Evolutionary conservation across 805 yeast species (phyloP).

Genomic region (Lachancea mirantina): DNA sequence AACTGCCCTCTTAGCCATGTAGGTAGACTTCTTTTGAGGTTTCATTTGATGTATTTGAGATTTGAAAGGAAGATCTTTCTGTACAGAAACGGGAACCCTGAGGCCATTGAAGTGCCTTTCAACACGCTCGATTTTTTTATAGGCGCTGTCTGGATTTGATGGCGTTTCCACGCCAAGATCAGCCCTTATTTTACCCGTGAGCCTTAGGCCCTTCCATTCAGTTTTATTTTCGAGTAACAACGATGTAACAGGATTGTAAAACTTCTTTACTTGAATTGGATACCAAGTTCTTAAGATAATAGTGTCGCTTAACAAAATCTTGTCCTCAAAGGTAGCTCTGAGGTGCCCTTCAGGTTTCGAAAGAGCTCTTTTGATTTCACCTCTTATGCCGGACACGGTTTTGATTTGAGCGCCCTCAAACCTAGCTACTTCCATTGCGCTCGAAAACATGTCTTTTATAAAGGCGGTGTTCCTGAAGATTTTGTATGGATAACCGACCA

Average conservation of each 20-base stretch:
- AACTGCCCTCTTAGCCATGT: conserved; percentile 86
- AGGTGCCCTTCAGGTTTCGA: conserved; percentile 91
- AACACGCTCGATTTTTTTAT: conserved; percentile 69
- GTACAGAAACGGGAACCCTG: conserved; percentile 74
- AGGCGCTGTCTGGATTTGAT: conserved; percentile 42
- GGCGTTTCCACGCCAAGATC: conserved; percentile 63
- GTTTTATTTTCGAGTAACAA: conserved; percentile 66
- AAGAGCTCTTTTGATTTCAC: conserved; percentile 92
- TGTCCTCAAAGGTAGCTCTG: conserved; percentile 96
- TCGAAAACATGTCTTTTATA: conserved; percentile 90
- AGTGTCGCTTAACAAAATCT: conserved; percentile 82
- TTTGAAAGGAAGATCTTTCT: conserved; percentile 76
- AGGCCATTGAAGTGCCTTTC: conserved; percentile 84
- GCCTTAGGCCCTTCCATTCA: conserved; percentile 94
- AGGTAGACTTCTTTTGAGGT: conserved; percentile 77
- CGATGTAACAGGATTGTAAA: conserved; percentile 95
- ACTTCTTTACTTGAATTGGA: conserved; percentile 83
- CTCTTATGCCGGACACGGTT: conserved; percentile 95
- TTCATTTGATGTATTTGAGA: conserved; percentile 86
- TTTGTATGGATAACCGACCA: conserved; percentile 92
- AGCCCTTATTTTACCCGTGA: conserved; percentile 90
- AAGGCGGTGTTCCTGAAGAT: conserved; percentile 94
- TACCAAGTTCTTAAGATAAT: conserved; percentile 93
- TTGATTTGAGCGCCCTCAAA: conserved; percentile 97
- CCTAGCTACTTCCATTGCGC: conserved; percentile 90